Evolutionary conservation across 306 rosid species (phyloP).

Genomic region (Citrullus amarus): DNA sequence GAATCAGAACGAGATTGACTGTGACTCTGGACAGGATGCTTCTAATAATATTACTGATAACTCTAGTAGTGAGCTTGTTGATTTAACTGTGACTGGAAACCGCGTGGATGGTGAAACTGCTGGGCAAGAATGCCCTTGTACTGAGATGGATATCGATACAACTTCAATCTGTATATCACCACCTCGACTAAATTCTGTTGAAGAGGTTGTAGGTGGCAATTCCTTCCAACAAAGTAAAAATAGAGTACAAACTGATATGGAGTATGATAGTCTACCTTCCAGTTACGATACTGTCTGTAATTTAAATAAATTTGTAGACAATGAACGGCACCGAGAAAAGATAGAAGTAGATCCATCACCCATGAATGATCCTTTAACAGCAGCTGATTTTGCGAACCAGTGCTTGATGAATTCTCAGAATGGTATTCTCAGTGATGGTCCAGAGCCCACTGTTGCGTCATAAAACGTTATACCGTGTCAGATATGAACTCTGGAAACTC

Average conservation of each 20-base stretch:
- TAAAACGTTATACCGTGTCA: neutral
- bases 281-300: slow-evolving; percentile 15
- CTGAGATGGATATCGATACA: slow-evolving; percentile 55
- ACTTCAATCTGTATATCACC: slow-evolving; percentile 39
- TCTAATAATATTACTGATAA: slow-evolving; percentile 10
- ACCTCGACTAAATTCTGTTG: slow-evolving; percentile 32
- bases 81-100: slow-evolving; percentile 13
- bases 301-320: slow-evolving; percentile 5
- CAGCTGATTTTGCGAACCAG: slow-evolving; percentile 21
- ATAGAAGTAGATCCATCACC: slow-evolving; percentile 27
- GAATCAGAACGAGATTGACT: slow-evolving; percentile 15
- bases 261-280: slow-evolving; percentile 21
- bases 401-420: slow-evolving; percentile 23
- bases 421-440: slow-evolving; percentile 10
- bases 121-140: slow-evolving; percentile 23
- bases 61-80: slow-evolving; percentile 9
- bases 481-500: neutral
- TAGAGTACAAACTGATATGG: slow-evolving; percentile 12
- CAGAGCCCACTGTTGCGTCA: slow-evolving; percentile 2
- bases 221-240: slow-evolving; percentile 1
- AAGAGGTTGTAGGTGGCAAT: slow-evolving; percentile 32
- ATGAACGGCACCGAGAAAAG: slow-evolving; percentile 14
- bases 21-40: slow-evolving; percentile 14
- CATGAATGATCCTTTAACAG: slow-evolving; percentile 17
- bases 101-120: slow-evolving; percentile 13